A percentile compares a stretch with the other conserved stretches of the same genome.
These are phyloP conservation scores for Talaromyces rugulosus DNA, from an alignment of 2,329 filamentous ascomycete genomes.

Conservation along the genomic window DNA sequence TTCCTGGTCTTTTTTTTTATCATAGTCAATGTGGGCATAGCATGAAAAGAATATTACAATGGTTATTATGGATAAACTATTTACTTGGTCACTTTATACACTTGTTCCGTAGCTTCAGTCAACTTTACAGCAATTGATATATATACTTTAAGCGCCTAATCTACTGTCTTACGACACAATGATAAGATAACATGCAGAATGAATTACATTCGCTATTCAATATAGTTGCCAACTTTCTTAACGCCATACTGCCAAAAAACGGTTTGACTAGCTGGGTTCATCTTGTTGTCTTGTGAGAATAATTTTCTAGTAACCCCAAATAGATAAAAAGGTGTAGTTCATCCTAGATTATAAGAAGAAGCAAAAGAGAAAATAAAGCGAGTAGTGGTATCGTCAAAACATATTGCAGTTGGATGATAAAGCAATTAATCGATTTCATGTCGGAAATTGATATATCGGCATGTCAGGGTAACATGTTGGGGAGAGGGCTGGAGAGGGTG, in stretches of 20 bases:
- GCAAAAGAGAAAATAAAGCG: neutral
- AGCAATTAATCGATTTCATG: neutral
- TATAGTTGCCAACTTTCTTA: neutral
- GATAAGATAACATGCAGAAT: neutral
- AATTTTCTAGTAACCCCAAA: neutral
- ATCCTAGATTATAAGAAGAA: neutral
- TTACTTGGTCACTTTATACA: neutral
- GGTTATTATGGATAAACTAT: neutral
- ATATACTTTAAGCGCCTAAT: no score
- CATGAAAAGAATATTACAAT: neutral
- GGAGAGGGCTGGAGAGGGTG: neutral
- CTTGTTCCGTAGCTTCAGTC: neutral
- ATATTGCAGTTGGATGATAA: neutral
- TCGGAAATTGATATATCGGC: neutral
- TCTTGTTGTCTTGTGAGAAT: neutral
- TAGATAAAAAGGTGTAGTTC: neutral
- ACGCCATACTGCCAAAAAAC: neutral
- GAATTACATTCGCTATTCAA: neutral
- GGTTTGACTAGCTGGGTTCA: neutral
- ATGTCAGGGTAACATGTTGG: neutral
- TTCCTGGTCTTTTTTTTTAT: constrained; percentile 9
- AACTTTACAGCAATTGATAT: neutral
- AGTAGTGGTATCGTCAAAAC: neutral
- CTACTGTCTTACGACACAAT: no score
- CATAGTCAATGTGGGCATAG: neutral